Evolutionary conservation across 148 eudicot genomes (phyloP), one percentile per base, ranked within the genome.

Genomic region (Linanthus parryae): DNA sequence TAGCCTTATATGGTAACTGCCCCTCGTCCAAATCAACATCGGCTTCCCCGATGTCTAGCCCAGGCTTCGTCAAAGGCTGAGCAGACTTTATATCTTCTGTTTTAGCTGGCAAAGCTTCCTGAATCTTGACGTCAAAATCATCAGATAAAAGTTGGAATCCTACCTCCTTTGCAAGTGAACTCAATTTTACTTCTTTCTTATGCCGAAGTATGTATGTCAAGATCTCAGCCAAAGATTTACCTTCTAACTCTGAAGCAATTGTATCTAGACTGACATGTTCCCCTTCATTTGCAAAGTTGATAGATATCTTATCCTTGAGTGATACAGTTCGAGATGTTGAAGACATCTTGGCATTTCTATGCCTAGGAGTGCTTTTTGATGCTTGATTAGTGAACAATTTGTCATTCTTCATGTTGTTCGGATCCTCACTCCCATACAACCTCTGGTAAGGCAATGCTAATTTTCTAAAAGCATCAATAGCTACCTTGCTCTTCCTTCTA

Each of bases 81-180:
- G 56, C 17, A 59, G 67, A 53, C 22, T 65, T 63, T 39, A 51
- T 25, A 20, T 15, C 53, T 56, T 72, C 68, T 35, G 48, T 47
- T 31, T 68, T 67, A 41, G 67, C 16, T 38, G 74, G 69, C 49
- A 50, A 44, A 44, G 63, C 63, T 73, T 78, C 77, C 57, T 67
- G 66, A 50, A 59, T 40, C 43, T 72, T 73, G 37, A 90, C 67
- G 50, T 81, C 84, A 29, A 83, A 37, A 63, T 90, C 95, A 51
- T 85, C 85, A 35, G 97, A 90, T 48, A 90, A 63, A 59, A 90
- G 92, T 71, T 85, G 82, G 41, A 90, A 90, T 43, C 97, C 97
- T 25, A 65, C 92, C 65, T 85, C 85, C 58, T 78, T 85, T 27
- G 88, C 97, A 66, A 85, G 71, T 17, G 85, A 72, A 70, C 92